These are phyloP conservation scores for Fusarium graminum DNA, from an alignment of 2,329 filamentous ascomycete species.

Conservation along the genomic window DNA sequence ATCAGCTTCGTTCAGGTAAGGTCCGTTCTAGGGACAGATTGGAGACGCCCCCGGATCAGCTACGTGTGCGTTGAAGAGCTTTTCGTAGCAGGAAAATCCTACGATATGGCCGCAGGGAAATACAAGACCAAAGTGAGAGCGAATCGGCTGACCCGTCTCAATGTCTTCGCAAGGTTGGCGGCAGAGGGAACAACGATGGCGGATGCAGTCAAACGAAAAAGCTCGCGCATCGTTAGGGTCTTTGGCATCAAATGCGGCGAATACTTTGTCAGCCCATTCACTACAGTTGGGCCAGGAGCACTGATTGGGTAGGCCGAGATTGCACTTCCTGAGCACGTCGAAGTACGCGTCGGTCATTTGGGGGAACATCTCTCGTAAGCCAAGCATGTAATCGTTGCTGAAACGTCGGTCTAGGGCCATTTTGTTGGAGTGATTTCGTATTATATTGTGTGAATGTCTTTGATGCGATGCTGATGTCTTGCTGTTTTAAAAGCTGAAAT, in stretches of 20 bases:
- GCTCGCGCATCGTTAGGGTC: accelerated
- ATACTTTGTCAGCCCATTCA: constrained; percentile 17
- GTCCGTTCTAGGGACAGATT: constrained; percentile 40
- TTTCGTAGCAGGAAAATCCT: constrained; percentile 30
- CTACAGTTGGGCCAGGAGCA: constrained; percentile 19
- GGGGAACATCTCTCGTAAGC: constrained; percentile 1
- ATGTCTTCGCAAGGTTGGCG: constrained; percentile 26
- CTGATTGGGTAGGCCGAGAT: constrained; percentile 37
- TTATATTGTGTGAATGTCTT: neutral
- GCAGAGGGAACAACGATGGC: constrained; percentile 36
- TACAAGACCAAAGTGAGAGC: constrained; percentile 5
- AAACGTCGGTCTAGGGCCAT: neutral
- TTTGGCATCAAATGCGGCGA: neutral
- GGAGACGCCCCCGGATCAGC: neutral
- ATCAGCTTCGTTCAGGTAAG: constrained; percentile 13
- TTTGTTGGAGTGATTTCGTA: neutral
- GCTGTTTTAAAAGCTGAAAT: neutral
- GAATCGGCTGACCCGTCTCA: neutral
- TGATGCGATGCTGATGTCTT: neutral
- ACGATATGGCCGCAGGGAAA: constrained; percentile 46
- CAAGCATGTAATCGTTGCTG: neutral
- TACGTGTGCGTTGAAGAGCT: constrained; percentile 2
- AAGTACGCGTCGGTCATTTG: constrained; percentile 21
- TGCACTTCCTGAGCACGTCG: neutral
- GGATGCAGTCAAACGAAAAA: constrained; percentile 28